Conservation (phyloP, 495 filamentous ascomycete species). For the Penicillium ochrochloron region DNA sequence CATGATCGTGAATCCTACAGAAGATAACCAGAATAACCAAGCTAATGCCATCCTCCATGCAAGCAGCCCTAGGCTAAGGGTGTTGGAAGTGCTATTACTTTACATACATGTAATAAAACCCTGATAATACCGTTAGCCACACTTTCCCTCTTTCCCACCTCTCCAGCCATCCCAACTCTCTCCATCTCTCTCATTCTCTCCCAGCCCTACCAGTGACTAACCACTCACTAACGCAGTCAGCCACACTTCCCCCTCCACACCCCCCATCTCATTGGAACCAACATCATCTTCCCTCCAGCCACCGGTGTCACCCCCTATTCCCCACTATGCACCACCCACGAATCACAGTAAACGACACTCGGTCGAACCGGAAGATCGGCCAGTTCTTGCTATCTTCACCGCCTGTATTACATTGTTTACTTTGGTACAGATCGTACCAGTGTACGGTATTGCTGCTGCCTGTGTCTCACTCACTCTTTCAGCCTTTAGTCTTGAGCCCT, state of each 20-base stretch:
- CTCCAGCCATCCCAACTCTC: not conserved
- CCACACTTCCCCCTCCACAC: slow-evolving; percentile 19
- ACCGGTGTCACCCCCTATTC: slow-evolving; percentile 15
- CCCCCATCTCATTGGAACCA: not conserved
- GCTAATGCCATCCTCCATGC: too few species aligned
- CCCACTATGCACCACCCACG: slow-evolving; percentile 16
- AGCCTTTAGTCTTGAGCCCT: too few species aligned
- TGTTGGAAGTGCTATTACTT: too few species aligned
- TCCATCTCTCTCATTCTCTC: not conserved
- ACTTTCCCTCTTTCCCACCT: not conserved
- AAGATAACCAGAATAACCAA: too few species aligned
- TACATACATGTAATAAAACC: too few species aligned
- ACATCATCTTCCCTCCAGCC: slow-evolving; percentile 8
- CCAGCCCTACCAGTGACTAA: slow-evolving; percentile 30
- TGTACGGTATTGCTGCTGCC: slow-evolving; percentile 28
- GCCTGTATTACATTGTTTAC: slow-evolving; percentile 27
- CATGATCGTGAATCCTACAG: too few species aligned
- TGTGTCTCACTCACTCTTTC: slow-evolving; percentile 13
- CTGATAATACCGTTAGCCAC: too few species aligned
- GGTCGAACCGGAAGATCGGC: slow-evolving; percentile 1
- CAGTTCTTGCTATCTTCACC: slow-evolving; percentile 13
- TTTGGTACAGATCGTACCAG: not conserved
- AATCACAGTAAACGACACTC: slow-evolving; percentile 13
- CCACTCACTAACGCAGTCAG: slow-evolving; percentile 18
- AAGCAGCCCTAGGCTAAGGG: too few species aligned